Conservation (phyloP, 2,329 filamentous ascomycete genomes). For the Claviceps sp. region DNA sequence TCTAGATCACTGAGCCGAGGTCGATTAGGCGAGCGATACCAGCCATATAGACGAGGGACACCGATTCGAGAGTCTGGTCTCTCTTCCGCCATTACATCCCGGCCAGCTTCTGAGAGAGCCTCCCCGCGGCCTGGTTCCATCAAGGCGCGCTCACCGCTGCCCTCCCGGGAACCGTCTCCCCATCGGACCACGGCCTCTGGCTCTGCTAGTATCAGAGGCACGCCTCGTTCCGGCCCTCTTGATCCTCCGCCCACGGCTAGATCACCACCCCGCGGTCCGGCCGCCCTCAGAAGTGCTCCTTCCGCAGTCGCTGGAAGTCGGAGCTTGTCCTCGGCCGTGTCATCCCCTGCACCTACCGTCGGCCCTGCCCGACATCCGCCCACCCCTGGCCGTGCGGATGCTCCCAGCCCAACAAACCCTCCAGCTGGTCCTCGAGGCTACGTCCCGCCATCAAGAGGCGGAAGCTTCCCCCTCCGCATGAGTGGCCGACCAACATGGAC, state of each 20-base stretch:
- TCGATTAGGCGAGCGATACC: conserved; percentile 32
- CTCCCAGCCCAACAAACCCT: conserved; percentile 33
- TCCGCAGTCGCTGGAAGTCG: conserved; percentile 28
- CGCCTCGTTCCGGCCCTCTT: conserved; percentile 14
- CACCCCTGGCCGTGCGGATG: conserved; percentile 24
- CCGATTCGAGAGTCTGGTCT: conserved; percentile 35
- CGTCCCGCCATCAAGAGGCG: conserved; percentile 26
- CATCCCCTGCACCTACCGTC: conserved; percentile 21
- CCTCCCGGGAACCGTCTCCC: conserved; percentile 29
- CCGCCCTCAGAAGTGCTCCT: conserved; percentile 29
- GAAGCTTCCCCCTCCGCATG: conserved; percentile 31
- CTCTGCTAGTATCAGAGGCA: conserved; percentile 15
- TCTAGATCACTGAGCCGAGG: conserved; percentile 32
- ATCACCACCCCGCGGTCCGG: conserved; percentile 42
- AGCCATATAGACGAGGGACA: conserved; percentile 32
- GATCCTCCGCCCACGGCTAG: conserved; percentile 18
- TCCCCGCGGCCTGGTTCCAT: conserved; percentile 37
- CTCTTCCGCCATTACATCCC: conserved; percentile 37
- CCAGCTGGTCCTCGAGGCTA: conserved; percentile 44
- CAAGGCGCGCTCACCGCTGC: conserved; percentile 32
- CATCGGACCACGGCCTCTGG: conserved; percentile 13
- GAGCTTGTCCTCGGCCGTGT: conserved; percentile 24
- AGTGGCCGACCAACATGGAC: conserved; percentile 34
- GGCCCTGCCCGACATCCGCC: conserved; percentile 17
- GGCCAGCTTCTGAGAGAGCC: conserved; percentile 35